Evolutionary conservation across 768 basidiomycete genomes (phyloP), one percentile per base, ranked within the genome.

Genomic region (Russula brevipes): DNA sequence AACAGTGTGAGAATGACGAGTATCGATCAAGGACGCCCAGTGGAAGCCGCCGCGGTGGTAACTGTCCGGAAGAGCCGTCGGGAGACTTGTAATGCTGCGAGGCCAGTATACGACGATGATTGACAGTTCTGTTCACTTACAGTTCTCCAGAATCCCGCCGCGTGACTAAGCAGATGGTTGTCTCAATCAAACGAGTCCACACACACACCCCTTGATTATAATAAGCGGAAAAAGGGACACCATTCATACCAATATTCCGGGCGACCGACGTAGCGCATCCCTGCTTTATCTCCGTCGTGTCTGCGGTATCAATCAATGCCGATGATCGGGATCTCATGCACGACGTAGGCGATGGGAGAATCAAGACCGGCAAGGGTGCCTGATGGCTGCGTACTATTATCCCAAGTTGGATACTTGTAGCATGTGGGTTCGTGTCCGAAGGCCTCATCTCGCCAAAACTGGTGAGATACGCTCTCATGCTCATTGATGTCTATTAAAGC

Each of bases 401-500:
- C 36, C 57, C 61, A 38, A n/a, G 33, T 41, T 38, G 10, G 44
- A 41, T 47, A 6, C 36, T 39, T 24, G 44, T 7, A 39, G 36
- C 44, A 58, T 58, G 57, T 63, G 61, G 50, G 30, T n/a, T 35
- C 30, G 33, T 35, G 31, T 31, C 17, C 16, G 50, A 31, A 17
- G 17, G 16, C 16, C 31, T 35, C 17, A 51, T 35, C 16, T 9
- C 2, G 31, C 31, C 17, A 17, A 33, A 45, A 24, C 30, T 44
- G 47, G 47, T 33, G 38, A 36, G 24, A 50, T 44, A 47, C 11
- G 50, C 17, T 52, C 35, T 46, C 39, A 19, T 19, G 41, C 33
- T 42, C 44, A 14, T 31, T 52, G 30, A 31, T 51, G 17, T 54
- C 53, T 64, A 64, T n/a, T 31, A 54, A 49, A 5, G 38, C 47